Conservation (phyloP, 2,329 filamentous ascomycete species). For the Colletotrichum limetticola region DNA sequence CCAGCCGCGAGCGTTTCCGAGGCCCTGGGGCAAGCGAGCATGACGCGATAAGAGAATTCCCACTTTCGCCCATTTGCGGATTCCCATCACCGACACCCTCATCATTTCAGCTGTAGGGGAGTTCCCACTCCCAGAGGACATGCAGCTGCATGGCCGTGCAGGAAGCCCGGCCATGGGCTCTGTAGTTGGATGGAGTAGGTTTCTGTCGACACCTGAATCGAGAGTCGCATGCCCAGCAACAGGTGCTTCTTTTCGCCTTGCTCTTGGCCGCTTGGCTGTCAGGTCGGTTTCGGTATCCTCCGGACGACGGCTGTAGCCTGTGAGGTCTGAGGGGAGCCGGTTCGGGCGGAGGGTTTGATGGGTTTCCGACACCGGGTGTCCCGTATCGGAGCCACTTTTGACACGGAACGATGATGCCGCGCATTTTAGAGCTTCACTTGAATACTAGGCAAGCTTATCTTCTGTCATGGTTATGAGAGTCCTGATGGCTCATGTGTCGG, state of each 20-base stretch:
- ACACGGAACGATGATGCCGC: not conserved
- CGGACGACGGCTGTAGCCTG: not conserved
- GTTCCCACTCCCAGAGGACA: not conserved
- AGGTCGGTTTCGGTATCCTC: slow-evolving; percentile 10
- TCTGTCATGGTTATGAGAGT: not conserved
- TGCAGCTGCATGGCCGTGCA: slow-evolving; percentile 13
- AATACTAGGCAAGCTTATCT: not conserved
- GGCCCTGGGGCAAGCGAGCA: not conserved
- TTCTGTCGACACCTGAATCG: not conserved
- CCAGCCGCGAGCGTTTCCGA: not conserved
- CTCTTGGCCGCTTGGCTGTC: slow-evolving; percentile 6
- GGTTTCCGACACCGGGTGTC: not conserved
- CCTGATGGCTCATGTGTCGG: not conserved
- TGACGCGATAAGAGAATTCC: slow-evolving; percentile 26
- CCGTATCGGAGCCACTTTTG: not conserved
- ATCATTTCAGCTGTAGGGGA: not conserved
- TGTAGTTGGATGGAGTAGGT: slow-evolving; percentile 10
- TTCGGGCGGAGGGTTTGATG: not conserved
- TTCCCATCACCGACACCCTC: not conserved
- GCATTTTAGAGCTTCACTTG: not conserved
- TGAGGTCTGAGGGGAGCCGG: not conserved
- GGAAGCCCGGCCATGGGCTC: not conserved
- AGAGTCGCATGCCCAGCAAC: not conserved
- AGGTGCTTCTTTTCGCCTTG: not conserved
- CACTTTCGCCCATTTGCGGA: not conserved